These are phyloP conservation scores for Microbotryum violaceum DNA, from an alignment of 1,284 basidiomycete species.

Conservation along the genomic window DNA sequence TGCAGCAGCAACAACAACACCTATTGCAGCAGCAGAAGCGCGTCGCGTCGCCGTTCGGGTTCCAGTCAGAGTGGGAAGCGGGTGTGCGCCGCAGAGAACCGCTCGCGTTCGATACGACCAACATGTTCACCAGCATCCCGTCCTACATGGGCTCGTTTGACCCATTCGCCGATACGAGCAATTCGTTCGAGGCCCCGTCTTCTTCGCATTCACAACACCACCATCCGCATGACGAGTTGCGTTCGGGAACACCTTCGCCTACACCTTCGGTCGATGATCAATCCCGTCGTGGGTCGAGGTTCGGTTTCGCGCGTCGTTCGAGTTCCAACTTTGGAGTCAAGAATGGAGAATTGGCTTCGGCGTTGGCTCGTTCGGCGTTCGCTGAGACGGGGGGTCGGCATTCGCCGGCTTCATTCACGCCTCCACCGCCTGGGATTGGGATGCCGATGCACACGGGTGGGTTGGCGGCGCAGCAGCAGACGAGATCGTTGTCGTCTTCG, in stretches of 20 bases:
- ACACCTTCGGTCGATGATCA: slow-evolving; percentile 14
- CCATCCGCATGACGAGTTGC: slow-evolving; percentile 6
- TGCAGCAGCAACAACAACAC: not conserved
- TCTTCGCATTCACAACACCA: slow-evolving; percentile 3
- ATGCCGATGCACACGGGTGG: slow-evolving; percentile 4
- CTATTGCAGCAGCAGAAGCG: not conserved
- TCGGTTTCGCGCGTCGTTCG: slow-evolving; percentile 24
- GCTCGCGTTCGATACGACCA: too few relatives aligned
- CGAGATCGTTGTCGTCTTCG: not conserved
- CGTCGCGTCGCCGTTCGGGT: not conserved
- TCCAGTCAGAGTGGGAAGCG: not conserved
- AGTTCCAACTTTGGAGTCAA: not conserved
- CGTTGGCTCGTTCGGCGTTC: slow-evolving; percentile 10
- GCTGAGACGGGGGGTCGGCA: slow-evolving; percentile 3
- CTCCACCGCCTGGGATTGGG: slow-evolving; percentile 20
- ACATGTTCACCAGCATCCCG: not conserved
- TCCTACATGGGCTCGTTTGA: slow-evolving; percentile 29
- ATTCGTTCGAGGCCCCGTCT: slow-evolving; percentile 8
- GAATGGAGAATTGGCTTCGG: slow-evolving; percentile 8
- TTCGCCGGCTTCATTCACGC: slow-evolving; percentile 16
- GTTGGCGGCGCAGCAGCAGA: not conserved
- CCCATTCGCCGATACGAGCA: slow-evolving; percentile 21
- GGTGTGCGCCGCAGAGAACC: too few relatives aligned
- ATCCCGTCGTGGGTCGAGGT: slow-evolving; percentile 22
- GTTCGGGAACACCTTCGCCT: slow-evolving; percentile 9